Evolutionary conservation across 179 eudicot genomes (phyloP).

Genomic region (Silene vulgaris): DNA sequence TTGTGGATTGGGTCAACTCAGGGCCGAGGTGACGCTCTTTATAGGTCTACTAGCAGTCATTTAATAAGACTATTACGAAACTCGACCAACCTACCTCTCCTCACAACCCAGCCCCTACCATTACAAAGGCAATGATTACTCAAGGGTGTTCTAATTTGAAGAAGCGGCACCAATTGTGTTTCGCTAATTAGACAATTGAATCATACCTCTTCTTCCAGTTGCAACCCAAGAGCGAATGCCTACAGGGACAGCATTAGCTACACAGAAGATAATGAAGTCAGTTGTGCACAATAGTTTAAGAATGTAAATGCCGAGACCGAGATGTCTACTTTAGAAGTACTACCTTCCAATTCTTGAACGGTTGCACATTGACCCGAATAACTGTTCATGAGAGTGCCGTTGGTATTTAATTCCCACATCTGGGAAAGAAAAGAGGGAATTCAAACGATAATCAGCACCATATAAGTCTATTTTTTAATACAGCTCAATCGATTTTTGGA

Average conservation of each 20-base stretch:
- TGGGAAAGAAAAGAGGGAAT: conserved; percentile 24
- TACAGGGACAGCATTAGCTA: conserved; percentile 38
- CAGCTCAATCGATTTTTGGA: too few species aligned
- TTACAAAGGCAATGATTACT: not conserved
- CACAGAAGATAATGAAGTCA: conserved; percentile 15
- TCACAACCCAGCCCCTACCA: not conserved
- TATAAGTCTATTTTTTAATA: not conserved
- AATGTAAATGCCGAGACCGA: not conserved
- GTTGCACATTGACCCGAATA: conserved; percentile 74
- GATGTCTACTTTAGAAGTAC: conserved; percentile 10
- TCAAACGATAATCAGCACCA: not conserved
- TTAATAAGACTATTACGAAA: not conserved
- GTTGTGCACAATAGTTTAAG: not conserved
- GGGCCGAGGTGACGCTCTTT: not conserved
- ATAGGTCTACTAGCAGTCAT: not conserved
- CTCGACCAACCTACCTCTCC: too few species aligned
- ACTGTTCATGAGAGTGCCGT: conserved; percentile 60
- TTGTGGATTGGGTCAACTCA: not conserved
- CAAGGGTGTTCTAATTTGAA: not conserved
- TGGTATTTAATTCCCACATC: conserved; percentile 58
- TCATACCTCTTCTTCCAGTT: conserved; percentile 63
- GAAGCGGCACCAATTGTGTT: not conserved
- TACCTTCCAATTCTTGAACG: conserved; percentile 49
- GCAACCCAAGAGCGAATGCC: conserved; percentile 76
- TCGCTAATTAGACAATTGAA: not conserved